A percentile compares a stretch with the other conserved stretches of the same genome.
These are phyloP conservation scores for Chlorella variabilis DNA, from an alignment of 163 green algal species.

Conservation along the genomic window DNA sequence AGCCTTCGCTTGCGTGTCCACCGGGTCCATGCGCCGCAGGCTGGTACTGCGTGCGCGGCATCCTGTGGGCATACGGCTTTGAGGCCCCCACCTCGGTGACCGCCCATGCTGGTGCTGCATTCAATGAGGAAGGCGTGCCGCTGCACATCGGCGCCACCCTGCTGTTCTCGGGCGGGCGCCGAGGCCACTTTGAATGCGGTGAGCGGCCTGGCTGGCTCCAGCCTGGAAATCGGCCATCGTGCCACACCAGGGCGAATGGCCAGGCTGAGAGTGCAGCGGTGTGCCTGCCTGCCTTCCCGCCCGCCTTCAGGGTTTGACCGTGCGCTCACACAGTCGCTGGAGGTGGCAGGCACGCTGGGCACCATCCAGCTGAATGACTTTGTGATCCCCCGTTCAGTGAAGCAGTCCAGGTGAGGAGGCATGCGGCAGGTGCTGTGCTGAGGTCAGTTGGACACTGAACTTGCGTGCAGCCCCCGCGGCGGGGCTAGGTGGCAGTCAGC, in stretches of 20 bases:
- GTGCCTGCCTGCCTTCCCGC: no score
- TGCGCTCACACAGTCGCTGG: not conserved
- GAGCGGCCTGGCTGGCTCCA: no score
- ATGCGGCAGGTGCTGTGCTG: no score
- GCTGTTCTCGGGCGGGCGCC: slow-evolving; percentile 49
- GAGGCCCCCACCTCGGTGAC: slow-evolving; percentile 42
- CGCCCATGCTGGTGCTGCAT: slow-evolving; percentile 40
- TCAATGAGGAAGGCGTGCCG: slow-evolving; percentile 56
- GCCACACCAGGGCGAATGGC: no score
- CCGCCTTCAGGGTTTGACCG: slow-evolving; percentile 19
- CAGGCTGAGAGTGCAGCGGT: not conserved
- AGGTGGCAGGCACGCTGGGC: slow-evolving; percentile 43
- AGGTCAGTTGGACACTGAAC: no score
- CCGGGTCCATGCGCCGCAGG: not conserved
- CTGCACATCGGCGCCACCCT: slow-evolving; percentile 55
- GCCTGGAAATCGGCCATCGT: no score
- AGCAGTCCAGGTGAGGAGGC: not conserved
- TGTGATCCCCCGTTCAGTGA: slow-evolving; percentile 49
- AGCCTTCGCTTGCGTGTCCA: no score
- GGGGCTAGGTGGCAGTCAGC: no score
- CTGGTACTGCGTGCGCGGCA: slow-evolving; percentile 59
- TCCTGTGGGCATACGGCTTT: slow-evolving; percentile 62
- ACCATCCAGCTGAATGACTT: slow-evolving; percentile 52
- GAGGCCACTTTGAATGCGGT: slow-evolving; percentile 44
- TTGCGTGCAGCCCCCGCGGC: no score